A percentile compares a stretch with the other conserved stretches of the same genome.
phyloP scores from a whole-genome alignment of 495 filamentous ascomycete genomes.

The Pyrenula aspistea region DNA sequence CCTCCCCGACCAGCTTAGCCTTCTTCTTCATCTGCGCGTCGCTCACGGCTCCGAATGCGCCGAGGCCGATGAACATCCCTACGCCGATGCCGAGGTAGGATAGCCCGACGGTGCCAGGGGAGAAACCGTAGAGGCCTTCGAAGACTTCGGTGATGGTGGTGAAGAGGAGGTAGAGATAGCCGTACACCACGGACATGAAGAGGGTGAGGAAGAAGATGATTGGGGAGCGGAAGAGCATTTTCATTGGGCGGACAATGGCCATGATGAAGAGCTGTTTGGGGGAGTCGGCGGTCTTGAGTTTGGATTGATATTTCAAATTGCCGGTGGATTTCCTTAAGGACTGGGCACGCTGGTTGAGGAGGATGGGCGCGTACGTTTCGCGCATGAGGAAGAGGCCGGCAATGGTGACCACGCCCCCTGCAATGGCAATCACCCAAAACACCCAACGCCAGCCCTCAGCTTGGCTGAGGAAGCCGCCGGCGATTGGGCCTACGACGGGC shows the following conservation, averaged over 20 bases:
- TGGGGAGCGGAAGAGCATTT: constrained; percentile 36
- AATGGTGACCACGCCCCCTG: constrained; percentile 34
- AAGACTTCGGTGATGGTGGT: constrained; percentile 45
- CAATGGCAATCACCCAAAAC: constrained; percentile 38
- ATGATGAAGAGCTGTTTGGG: constrained; percentile 35
- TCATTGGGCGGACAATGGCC: constrained; percentile 29
- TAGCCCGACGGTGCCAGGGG: constrained; percentile 21
- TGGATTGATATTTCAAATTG: constrained; percentile 32
- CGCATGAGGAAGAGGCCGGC: constrained; percentile 41
- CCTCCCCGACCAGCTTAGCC: constrained; percentile 5
- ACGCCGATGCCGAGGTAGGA: constrained; percentile 26
- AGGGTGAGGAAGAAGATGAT: constrained; percentile 38
- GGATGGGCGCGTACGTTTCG: constrained; percentile 44
- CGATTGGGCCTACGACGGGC: constrained; percentile 37
- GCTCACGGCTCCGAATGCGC: constrained; percentile 14
- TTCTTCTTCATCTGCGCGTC: constrained; percentile 19
- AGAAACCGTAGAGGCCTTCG: constrained; percentile 31
- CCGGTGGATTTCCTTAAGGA: constrained; percentile 44
- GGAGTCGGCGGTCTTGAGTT: constrained; percentile 16
- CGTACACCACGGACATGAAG: constrained; percentile 54
- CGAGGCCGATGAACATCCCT: constrained; percentile 12
- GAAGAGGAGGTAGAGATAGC: constrained; percentile 52
- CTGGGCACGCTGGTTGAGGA: constrained; percentile 40
- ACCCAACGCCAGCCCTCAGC: constrained; percentile 48
- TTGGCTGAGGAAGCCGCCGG: constrained; percentile 39